These are phyloP conservation scores for Boletus coccyginus DNA, from an alignment of 768 basidiomycete species.

Conservation along the genomic window DNA sequence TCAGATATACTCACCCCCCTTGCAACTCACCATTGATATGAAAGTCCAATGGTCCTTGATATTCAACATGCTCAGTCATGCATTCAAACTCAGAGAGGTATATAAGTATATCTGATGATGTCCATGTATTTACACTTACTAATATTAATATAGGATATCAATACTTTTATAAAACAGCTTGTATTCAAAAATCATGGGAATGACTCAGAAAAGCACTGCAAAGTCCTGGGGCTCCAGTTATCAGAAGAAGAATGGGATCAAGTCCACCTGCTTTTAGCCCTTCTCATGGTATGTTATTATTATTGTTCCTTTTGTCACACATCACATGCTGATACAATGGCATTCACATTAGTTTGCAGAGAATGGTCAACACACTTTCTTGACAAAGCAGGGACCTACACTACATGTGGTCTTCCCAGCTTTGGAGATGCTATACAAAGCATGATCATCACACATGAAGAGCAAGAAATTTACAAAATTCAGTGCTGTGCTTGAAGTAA, in stretches of 20 bases:
- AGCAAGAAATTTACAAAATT: constrained; percentile 5
- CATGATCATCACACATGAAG: background rate
- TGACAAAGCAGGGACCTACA: background rate
- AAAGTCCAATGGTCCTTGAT: constrained; percentile 7
- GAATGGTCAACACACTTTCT: constrained; percentile 7
- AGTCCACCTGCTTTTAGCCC: background rate
- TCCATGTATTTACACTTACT: background rate
- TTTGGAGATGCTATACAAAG: constrained; percentile 4
- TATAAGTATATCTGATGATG: background rate
- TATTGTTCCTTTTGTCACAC: background rate
- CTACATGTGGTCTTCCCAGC: background rate
- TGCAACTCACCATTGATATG: constrained; percentile 5
- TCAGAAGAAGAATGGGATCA: background rate
- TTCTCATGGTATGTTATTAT: background rate
- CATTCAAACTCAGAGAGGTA: constrained; percentile 3
- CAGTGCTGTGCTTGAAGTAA: background rate
- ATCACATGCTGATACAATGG: background rate
- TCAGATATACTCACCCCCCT: background rate
- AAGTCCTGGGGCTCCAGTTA: background rate
- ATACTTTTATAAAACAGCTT: background rate
- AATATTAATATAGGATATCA: constrained; percentile 1
- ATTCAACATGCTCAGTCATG: constrained; percentile 1
- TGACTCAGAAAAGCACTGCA: background rate
- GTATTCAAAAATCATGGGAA: background rate
- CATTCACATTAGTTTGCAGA: constrained; percentile 4